A percentile compares a stretch with the other conserved stretches of the same genome.
These are phyloP conservation scores for Trichophyton simii DNA, from an alignment of 2,329 filamentous ascomycete species.

Conservation along the genomic window DNA sequence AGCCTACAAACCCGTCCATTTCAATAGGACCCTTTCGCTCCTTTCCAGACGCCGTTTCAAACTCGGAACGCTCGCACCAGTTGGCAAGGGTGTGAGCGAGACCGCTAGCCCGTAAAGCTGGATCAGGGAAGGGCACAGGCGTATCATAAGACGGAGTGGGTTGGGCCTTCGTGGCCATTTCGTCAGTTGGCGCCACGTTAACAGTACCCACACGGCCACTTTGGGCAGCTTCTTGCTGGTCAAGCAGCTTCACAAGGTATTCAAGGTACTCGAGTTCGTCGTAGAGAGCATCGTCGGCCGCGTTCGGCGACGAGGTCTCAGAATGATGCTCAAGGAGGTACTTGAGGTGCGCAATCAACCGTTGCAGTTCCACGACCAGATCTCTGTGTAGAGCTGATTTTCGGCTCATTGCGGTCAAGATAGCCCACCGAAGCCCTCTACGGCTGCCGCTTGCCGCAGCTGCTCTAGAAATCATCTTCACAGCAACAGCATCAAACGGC, in stretches of 20 bases:
- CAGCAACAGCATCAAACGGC: conserved; percentile 26
- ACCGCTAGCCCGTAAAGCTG: not conserved
- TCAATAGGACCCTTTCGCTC: not conserved
- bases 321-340: not conserved
- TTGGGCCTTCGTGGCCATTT: not conserved
- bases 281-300: not conserved
- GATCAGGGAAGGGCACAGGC: too few relatives aligned
- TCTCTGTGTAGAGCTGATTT: conserved; percentile 20
- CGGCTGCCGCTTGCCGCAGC: conserved; percentile 21
- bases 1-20: not conserved
- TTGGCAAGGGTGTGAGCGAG: not conserved
- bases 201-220: not conserved
- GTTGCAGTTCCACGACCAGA: conserved; percentile 25
- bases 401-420: conserved; percentile 27
- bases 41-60: conserved; percentile 7
- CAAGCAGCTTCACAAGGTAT: conserved; percentile 6
- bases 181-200: not conserved
- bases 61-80: conserved; percentile 9
- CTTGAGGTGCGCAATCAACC: conserved; percentile 12
- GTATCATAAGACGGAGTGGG: not conserved
- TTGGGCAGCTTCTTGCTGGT: not conserved
- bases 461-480: conserved; percentile 29
- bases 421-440: conserved; percentile 30
- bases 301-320: not conserved
- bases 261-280: conserved; percentile 8